Evolutionary conservation across 108 stramenopile genomes (phyloP).

Genomic region (Pseudonitzschia multiseries): DNA sequence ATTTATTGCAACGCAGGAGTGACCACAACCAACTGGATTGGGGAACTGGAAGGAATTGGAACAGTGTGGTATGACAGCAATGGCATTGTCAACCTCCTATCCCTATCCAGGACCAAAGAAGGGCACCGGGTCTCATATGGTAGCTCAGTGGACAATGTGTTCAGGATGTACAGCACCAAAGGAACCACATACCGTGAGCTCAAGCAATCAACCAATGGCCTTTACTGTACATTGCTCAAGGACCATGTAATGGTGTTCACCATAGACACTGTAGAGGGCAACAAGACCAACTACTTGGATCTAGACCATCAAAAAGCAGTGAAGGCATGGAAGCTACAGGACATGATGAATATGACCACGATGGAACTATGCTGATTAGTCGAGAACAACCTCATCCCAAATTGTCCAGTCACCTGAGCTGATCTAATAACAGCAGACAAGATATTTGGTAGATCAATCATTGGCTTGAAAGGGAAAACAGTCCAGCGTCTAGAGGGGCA

Average conservation of each 20-base stretch:
- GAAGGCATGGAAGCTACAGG: neutral
- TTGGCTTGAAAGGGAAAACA: constrained; percentile 31
- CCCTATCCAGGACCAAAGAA: constrained; percentile 23
- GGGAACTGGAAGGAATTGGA: constrained; percentile 30
- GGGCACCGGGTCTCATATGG: constrained; percentile 28
- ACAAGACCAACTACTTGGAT: neutral
- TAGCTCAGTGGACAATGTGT: constrained; percentile 14
- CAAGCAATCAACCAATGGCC: no score
- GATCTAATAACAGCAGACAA: neutral
- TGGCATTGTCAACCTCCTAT: constrained; percentile 51
- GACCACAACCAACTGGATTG: constrained; percentile 8
- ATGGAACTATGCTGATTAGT: no score
- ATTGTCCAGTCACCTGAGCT: neutral
- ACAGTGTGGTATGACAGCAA: constrained; percentile 44
- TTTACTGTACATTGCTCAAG: no score
- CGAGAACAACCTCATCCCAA: neutral
- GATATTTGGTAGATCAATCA: constrained; percentile 24
- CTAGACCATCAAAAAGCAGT: neutral
- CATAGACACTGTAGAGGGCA: neutral
- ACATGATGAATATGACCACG: neutral
- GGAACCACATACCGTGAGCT: neutral
- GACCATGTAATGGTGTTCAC: neutral
- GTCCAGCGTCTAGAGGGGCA: neutral
- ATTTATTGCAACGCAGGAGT: no score
- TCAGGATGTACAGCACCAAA: neutral